Percentiles rank a stretch among this genome's conserved stretches.
These are phyloP conservation scores for Solanum microdontum DNA, from an alignment of 257 asterid species.

Conservation along the genomic window DNA sequence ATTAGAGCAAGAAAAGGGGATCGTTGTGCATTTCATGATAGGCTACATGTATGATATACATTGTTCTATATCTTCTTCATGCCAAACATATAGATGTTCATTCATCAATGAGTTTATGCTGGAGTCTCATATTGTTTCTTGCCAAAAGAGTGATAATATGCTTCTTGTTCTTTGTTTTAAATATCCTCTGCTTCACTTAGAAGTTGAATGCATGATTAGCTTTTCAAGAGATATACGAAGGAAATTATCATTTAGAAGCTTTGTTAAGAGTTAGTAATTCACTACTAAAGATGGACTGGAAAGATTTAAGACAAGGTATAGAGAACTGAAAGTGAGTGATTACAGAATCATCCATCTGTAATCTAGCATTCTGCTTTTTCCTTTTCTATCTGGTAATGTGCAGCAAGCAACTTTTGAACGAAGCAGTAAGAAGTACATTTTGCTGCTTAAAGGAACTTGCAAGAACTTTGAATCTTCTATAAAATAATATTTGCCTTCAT, in stretches of 20 bases:
- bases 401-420: not conserved
- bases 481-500: not conserved
- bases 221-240: not conserved
- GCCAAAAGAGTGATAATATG: not conserved
- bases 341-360: not conserved
- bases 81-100: not conserved
- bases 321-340: not conserved
- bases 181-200: not conserved
- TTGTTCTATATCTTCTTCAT: not conserved
- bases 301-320: not conserved
- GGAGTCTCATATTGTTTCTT: not conserved
- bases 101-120: not conserved
- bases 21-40: slow-evolving; percentile 65
- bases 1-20: slow-evolving; percentile 67
- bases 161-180: not conserved
- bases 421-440: not conserved
- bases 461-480: not conserved
- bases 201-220: not conserved
- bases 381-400: not conserved
- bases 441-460: not conserved
- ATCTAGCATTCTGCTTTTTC: not conserved
- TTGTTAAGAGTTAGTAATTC: not conserved
- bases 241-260: not conserved
- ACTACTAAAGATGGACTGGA: not conserved
- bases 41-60: slow-evolving; percentile 50